Base-by-base conservation (phyloP, 2,329 filamentous ascomycete species). In the Fusarium subglutinans region DNA sequence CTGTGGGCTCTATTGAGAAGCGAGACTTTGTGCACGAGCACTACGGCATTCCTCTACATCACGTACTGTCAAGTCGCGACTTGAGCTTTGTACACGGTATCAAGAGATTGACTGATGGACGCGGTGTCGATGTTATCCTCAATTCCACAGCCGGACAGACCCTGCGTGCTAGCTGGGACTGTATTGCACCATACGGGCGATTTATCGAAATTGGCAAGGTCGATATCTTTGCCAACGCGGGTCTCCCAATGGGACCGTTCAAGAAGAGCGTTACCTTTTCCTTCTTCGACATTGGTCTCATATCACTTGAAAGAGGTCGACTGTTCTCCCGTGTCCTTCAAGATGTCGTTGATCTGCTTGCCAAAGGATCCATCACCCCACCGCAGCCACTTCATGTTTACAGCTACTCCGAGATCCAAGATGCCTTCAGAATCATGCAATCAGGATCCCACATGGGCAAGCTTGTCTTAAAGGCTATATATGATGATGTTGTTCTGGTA, bases 181-280 rank as follows among this genome's bases (percentile, higher is more conserved):
- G 78, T 41, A 67, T 84, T 9, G 80, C 82, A 6, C 59, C 62
- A 1, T 79, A 78, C 54, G 82, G 82, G 0, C 72, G 76, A 5
- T 81, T 83, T 40, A 60, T 84, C 2, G 82, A 84, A 66, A 79
- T 84, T 26, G 80, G 81, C 12, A 80, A 79, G 63, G 70, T 72
- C 11, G 81, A 83, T 54, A 79, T 82, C 28, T 57, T 59, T 7
- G 60, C 56, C 45, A 74, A 70, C 41, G 64, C 63, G 0, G 41
- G 58, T 10, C 51, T 76, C 9, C 57, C 66, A 17, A 85, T 85
- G 82, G 63, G 74, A 5, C 80, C 79, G 2, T 85, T 85, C 55
- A 63, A 61, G 8, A 37, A 63, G 30, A 74, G 69, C 38, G 57
- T 55, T 9, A 64, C 63, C 26, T 75, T 74, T 20, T 63, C 62